Evolutionary conservation across 1,284 basidiomycete genomes (phyloP).

Genomic region (Rhodotorula glutinis): DNA sequence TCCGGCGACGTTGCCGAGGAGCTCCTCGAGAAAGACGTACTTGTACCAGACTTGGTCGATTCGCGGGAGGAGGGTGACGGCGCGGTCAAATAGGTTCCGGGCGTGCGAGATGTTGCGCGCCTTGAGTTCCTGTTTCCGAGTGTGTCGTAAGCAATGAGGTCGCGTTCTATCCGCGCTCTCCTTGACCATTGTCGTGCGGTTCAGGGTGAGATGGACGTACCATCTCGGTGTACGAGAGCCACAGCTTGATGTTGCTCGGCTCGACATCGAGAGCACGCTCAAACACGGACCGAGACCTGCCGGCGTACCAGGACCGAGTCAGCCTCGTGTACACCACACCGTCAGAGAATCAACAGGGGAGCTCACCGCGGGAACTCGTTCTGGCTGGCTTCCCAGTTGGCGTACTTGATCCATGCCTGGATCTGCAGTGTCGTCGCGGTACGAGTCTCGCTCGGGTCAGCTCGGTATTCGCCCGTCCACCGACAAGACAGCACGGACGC

Average conservation of each 20-base stretch:
- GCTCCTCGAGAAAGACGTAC: slow-evolving; percentile 88
- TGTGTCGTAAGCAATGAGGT: neutral
- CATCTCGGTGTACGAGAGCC: slow-evolving; percentile 97
- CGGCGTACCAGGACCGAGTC: neutral
- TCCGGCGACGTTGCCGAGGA: slow-evolving; percentile 90
- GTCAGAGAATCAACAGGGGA: too few relatives aligned
- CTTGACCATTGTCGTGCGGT: too few relatives aligned
- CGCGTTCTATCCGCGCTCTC: too few relatives aligned
- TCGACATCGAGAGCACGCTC: slow-evolving; percentile 97
- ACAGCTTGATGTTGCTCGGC: slow-evolving; percentile 79
- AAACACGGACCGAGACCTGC: slow-evolving; percentile 76
- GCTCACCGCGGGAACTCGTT: slow-evolving; percentile 76
- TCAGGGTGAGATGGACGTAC: slow-evolving; percentile 31
- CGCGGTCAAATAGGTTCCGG: slow-evolving; percentile 93
- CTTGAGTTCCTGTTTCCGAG: slow-evolving; percentile 67
- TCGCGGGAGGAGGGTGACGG: slow-evolving; percentile 89
- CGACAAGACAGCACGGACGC: slow-evolving; percentile 50
- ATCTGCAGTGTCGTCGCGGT: too few relatives aligned
- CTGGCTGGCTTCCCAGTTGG: slow-evolving; percentile 81
- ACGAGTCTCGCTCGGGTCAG: too few relatives aligned
- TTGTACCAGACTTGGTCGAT: slow-evolving; percentile 60
- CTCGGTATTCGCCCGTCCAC: too few relatives aligned
- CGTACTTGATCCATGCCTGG: slow-evolving; percentile 61
- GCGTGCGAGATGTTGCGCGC: slow-evolving; percentile 94
- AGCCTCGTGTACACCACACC: neutral